Evolutionary conservation across 495 filamentous ascomycete genomes (phyloP), one percentile per base, ranked within the genome.

Genomic region (Penicillium verhagenii): DNA sequence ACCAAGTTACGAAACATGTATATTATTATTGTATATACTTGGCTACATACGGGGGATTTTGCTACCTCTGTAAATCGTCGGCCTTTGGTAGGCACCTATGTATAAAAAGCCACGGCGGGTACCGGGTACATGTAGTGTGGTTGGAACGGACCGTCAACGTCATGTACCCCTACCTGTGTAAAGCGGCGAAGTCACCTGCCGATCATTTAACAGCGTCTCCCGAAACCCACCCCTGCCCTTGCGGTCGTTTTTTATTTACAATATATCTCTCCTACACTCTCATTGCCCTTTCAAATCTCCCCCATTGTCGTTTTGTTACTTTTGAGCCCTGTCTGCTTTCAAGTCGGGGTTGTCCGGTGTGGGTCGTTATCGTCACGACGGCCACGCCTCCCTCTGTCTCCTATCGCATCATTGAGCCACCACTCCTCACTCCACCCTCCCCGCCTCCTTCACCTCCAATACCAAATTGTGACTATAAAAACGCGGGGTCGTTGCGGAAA

Each of bases 121-220:
- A 62, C 57, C 47, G 16, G 18, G 45, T 65, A 67, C 64, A 18
- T 21, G 7, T 6, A 13, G 23, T 24, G 21, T 14, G 24, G 44
- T 53, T 49, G 21, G 38, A 16, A 26, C 6, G 7, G 29, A 52
- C 23, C 19, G 26, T 18, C 33, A 57, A 64, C 38, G 51, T 60
- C 50, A 66, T 54, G 65, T 68, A 66, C 57, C 46, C 18, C 20
- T 54, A 67, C 64, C 50, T 59, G 38, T 33, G 37, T 42, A 40
- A n/a, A 62, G 63, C 60, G 63, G 59, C 64, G 37, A 67, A 60
- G 59, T 63, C 59, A 64, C 58, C 64, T 62, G 61, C 58, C 58
- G 60, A 67, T 67, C 60, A 54, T 47, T 21, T 31, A 47, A 38
- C 42, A 52, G 33, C 50, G 21, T 44, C 43, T 38, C 44, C 59